These are phyloP conservation scores for Lentinula boryana DNA, from an alignment of 768 basidiomycete species.

Conservation along the genomic window DNA sequence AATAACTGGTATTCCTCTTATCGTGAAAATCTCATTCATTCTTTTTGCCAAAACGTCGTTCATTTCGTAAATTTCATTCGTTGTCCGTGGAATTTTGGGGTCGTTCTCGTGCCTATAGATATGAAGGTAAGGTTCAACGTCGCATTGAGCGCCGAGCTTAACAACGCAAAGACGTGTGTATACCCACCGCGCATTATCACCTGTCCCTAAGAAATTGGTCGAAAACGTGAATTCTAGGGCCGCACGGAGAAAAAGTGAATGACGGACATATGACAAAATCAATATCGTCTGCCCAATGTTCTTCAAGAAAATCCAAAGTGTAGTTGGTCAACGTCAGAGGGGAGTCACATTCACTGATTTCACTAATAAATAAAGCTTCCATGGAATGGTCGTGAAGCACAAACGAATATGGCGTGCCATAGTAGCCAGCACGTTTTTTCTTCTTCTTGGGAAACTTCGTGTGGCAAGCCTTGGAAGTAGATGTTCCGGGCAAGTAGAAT, in stretches of 20 bases:
- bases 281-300: slow-evolving; percentile 76
- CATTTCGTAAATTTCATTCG: slow-evolving; percentile 69
- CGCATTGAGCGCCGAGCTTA: neutral
- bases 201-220: slow-evolving; percentile 41
- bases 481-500: slow-evolving; percentile 46
- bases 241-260: slow-evolving; percentile 6
- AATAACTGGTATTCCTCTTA: slow-evolving; percentile 68
- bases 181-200: slow-evolving; percentile 50
- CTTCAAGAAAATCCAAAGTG: slow-evolving; percentile 74
- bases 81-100: slow-evolving; percentile 71
- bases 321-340: slow-evolving; percentile 74
- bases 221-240: neutral
- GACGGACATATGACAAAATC: slow-evolving; percentile 85
- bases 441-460: slow-evolving; percentile 53
- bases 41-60: slow-evolving; percentile 59
- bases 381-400: slow-evolving; percentile 17
- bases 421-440: slow-evolving; percentile 48
- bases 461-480: slow-evolving; percentile 64
- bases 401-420: slow-evolving; percentile 65
- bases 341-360: slow-evolving; percentile 69
- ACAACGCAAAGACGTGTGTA: neutral
- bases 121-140: neutral
- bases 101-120: slow-evolving; percentile 40
- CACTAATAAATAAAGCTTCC: neutral
- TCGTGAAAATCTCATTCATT: slow-evolving; percentile 71